Conservation (phyloP, 768 basidiomycete genomes). For the Tylopilus plumbeoviolaceoides region DNA sequence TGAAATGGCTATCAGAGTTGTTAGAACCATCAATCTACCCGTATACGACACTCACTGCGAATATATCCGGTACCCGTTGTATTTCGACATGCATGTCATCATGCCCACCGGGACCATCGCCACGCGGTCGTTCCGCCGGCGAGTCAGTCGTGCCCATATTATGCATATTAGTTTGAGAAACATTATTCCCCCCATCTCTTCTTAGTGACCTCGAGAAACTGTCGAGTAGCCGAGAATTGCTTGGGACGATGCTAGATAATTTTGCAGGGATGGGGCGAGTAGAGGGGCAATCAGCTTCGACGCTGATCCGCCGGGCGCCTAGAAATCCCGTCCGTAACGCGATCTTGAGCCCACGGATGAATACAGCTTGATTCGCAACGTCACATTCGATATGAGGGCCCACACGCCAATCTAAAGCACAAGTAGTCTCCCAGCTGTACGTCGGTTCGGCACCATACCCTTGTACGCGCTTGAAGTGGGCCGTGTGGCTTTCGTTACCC, state of each 20-base stretch:
- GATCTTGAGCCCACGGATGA: slow-evolving; percentile 23
- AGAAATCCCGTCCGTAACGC: slow-evolving; percentile 7
- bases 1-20: slow-evolving; percentile 1
- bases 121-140: too few relatives aligned
- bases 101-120: too few relatives aligned
- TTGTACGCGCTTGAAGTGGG: slow-evolving; percentile 12
- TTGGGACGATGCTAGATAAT: background rate
- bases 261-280: background rate
- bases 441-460: too few relatives aligned
- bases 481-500: slow-evolving; percentile 1
- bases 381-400: slow-evolving; percentile 1
- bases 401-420: slow-evolving; percentile 6
- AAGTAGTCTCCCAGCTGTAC: slow-evolving; percentile 13
- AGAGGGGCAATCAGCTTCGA: background rate
- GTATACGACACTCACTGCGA: background rate
- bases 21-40: background rate
- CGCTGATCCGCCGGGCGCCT: slow-evolving; percentile 3
- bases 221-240: too few relatives aligned
- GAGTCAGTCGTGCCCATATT: too few relatives aligned
- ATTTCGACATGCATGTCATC: too few relatives aligned
- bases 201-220: too few relatives aligned
- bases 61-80: background rate
- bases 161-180: too few relatives aligned
- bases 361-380: slow-evolving; percentile 17
- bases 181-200: too few relatives aligned